A percentile compares a stretch with the other conserved stretches of the same genome.
phyloP scores from a whole-genome alignment of 306 rosid species.

The Vigna hirtella region DNA sequence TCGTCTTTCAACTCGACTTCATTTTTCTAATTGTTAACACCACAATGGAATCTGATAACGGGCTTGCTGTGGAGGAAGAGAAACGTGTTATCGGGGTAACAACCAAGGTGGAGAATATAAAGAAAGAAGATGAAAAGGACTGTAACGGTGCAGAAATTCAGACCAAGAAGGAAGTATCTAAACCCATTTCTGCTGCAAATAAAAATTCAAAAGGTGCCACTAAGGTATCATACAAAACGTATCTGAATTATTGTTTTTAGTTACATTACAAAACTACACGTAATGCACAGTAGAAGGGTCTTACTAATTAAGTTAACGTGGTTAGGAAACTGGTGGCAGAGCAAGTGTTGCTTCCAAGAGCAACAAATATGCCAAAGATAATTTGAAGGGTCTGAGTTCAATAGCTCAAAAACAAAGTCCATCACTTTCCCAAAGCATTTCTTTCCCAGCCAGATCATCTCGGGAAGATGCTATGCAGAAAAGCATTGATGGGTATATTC shows the following conservation, averaged over 20 bases:
- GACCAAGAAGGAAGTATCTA: constrained; percentile 48
- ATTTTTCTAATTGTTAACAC: background rate
- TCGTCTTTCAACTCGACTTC: too few relatives aligned
- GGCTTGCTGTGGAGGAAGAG: constrained; percentile 73
- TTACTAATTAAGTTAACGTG: constrained; percentile 40
- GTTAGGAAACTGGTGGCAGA: constrained; percentile 58
- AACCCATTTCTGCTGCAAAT: constrained; percentile 54
- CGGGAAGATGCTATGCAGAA: constrained; percentile 65
- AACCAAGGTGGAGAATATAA: constrained; percentile 49
- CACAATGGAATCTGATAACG: constrained; percentile 77
- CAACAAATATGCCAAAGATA: constrained; percentile 65
- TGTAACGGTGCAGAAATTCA: constrained; percentile 51
- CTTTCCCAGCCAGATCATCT: constrained; percentile 70
- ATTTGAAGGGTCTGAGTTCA: constrained; percentile 53
- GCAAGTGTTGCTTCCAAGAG: constrained; percentile 60
- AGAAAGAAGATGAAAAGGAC: constrained; percentile 51
- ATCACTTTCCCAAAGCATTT: constrained; percentile 78
- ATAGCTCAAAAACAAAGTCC: constrained; percentile 57
- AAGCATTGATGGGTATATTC: constrained; percentile 64
- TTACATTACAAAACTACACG: too few relatives aligned
- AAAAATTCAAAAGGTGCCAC: constrained; percentile 50
- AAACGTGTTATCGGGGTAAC: constrained; percentile 60
- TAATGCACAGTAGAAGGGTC: background rate
- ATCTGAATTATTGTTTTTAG: constrained; percentile 34
- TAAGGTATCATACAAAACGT: constrained; percentile 57